A percentile compares a stretch with the other conserved stretches of the same genome.
Evolutionary conservation across 495 filamentous ascomycete species (phyloP).

Genomic region (Talaromyces liani): DNA sequence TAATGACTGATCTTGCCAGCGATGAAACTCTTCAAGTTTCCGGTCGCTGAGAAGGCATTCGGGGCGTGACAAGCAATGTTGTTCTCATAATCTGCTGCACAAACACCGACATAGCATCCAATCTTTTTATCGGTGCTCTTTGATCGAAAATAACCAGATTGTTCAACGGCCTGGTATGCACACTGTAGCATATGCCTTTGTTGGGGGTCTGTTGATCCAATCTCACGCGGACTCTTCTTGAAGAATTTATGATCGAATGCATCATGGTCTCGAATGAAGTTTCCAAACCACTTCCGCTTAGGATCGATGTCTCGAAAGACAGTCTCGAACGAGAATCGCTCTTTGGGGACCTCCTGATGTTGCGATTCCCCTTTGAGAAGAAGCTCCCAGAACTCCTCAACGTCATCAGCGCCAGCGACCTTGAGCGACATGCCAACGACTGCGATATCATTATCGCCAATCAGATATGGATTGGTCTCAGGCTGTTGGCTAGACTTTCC

Average conservation of each 20-base stretch:
- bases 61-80: slow-evolving; percentile 29
- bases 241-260: slow-evolving; percentile 50
- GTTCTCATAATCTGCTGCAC: slow-evolving; percentile 20
- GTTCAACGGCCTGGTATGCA: slow-evolving; percentile 42
- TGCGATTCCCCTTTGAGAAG: slow-evolving; percentile 34
- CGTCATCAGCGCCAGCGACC: slow-evolving; percentile 39
- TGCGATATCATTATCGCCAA: slow-evolving; percentile 34
- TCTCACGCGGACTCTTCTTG: slow-evolving; percentile 38
- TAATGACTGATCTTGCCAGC: slow-evolving; percentile 30
- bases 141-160: slow-evolving; percentile 30
- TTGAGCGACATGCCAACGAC: slow-evolving; percentile 46
- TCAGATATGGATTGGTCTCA: background rate
- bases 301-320: slow-evolving; percentile 22
- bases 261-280: slow-evolving; percentile 37
- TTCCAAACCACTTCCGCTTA: slow-evolving; percentile 34
- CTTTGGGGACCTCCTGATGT: slow-evolving; percentile 27
- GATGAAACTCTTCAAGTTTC: slow-evolving; percentile 26
- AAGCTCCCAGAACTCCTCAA: slow-evolving; percentile 38
- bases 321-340: slow-evolving; percentile 29
- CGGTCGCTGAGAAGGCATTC: slow-evolving; percentile 31
- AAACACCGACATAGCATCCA: slow-evolving; percentile 28
- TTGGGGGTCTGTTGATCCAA: slow-evolving; percentile 43
- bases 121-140: slow-evolving; percentile 12
- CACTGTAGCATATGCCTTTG: slow-evolving; percentile 41
- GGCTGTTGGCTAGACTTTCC: background rate